Conservation (phyloP, 1,284 basidiomycete species). For the Irpex rosettiformis region DNA sequence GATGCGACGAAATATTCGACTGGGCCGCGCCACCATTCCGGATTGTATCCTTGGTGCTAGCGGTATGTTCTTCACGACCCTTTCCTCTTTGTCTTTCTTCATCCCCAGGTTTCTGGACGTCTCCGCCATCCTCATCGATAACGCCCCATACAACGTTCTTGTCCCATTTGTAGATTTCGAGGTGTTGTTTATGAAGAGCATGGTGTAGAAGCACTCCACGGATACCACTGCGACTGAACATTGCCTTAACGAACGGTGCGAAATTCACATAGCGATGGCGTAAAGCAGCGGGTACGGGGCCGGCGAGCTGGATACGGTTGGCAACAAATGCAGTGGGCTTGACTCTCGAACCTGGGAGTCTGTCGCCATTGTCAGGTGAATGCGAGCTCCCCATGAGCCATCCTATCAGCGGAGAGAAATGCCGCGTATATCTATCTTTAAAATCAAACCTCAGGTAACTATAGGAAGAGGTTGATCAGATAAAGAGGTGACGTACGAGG, state of each 20-base stretch:
- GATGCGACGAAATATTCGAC: not conserved
- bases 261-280: slow-evolving; percentile 46
- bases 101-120: not conserved
- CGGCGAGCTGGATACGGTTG: slow-evolving; percentile 42
- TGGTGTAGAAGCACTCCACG: slow-evolving; percentile 37
- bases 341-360: slow-evolving; percentile 12
- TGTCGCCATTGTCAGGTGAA: slow-evolving; percentile 9
- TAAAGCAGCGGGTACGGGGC: slow-evolving; percentile 41
- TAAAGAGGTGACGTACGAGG: slow-evolving; percentile 26
- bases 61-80: slow-evolving; percentile 6
- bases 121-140: slow-evolving; percentile 18
- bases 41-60: slow-evolving; percentile 1
- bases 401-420: slow-evolving; percentile 33
- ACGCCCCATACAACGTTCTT: slow-evolving; percentile 35
- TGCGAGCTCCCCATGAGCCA: slow-evolving; percentile 19
- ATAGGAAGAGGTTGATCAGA: not conserved
- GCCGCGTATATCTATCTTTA: slow-evolving; percentile 29
- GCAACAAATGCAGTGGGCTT: slow-evolving; percentile 38
- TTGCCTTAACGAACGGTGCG: slow-evolving; percentile 37
- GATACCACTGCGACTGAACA: slow-evolving; percentile 38
- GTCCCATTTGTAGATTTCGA: slow-evolving; percentile 41
- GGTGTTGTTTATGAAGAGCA: slow-evolving; percentile 41
- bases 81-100: slow-evolving; percentile 5
- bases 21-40: slow-evolving; percentile 14
- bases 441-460: not conserved